Base-by-base conservation (phyloP, 176 grass and related monocot species). In the Oryza australiensis region DNA sequence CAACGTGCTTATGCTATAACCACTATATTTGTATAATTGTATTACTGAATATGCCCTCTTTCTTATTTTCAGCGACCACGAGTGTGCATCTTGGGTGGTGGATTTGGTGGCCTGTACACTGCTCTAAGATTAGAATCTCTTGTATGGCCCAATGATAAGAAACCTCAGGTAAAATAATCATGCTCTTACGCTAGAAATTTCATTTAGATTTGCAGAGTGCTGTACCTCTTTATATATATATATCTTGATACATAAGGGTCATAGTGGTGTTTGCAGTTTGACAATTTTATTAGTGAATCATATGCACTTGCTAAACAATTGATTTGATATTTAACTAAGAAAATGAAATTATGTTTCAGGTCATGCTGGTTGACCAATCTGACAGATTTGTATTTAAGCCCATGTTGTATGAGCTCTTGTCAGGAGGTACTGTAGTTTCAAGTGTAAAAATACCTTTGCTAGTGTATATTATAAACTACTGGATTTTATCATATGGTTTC, bases 371-470 rank as follows among this genome's bases (percentile, higher is more conserved):
- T 68, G 93, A 99, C 74, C 93, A 99, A 70, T 99, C 96, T 92
- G 96, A 99, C 57, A 88, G 79, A 83, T 99, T 99, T 90, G 96
- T 99, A 85, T 95, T 99, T 33, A 99, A 95, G 71, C 96, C 96
- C 43, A 92, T 95, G 96, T 29, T 95, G 57, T 99, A 95, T 78
- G 93, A 95, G 81, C 80, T 99, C 53, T 87, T 99, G 27, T 93
- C 96, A 72, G 93, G 96, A 85, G 96, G 96, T 99, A 90, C 18
- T 60, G 5, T 9, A 49, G 29, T 74, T 77, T 72, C 41, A 38
- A 78, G 67, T 80, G 9, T 86, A 71, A 64, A 82, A 69, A 76
- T 63, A 16, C 3, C 33, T 70, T 77, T 69, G 26, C 40, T 70
- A 78, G 40, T 64, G 0, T 79, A 53, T 26, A 76, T 13, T 68